phyloP scores from a whole-genome alignment of 805 yeast species.

The Ogataea paraovalis region DNA sequence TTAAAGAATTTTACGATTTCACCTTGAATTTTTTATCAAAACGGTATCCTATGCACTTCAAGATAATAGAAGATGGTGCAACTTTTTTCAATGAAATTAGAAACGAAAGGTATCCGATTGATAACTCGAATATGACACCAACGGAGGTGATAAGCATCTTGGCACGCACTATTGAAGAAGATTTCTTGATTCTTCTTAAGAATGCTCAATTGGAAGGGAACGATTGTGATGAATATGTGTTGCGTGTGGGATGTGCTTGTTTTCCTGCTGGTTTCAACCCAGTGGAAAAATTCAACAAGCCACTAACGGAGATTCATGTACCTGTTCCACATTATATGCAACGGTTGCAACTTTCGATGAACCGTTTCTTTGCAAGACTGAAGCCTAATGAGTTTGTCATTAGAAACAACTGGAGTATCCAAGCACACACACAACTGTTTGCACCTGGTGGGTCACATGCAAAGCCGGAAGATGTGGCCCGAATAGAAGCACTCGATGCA shows the following conservation, averaged over 20 bases:
- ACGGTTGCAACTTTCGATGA: conserved; percentile 59
- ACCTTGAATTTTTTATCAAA: conserved; percentile 32
- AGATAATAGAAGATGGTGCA: conserved; percentile 11
- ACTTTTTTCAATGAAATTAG: conserved; percentile 36
- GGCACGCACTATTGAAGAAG: conserved; percentile 51
- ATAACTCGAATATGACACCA: conserved; percentile 10
- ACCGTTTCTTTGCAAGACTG: conserved; percentile 56
- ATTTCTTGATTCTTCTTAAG: conserved; percentile 50
- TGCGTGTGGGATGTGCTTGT: conserved; percentile 54
- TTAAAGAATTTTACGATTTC: conserved; percentile 47
- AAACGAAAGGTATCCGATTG: conserved; percentile 35
- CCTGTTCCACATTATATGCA: conserved; percentile 69
- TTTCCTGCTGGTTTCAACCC: conserved; percentile 79
- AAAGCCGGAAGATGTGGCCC: conserved; percentile 31
- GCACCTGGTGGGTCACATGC: conserved; percentile 45
- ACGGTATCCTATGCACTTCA: conserved; percentile 54
- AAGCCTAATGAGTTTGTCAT: conserved; percentile 52
- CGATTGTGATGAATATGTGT: conserved; percentile 44
- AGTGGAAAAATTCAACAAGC: conserved; percentile 43
- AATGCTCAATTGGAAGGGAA: conserved; percentile 32
- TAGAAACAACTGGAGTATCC: conserved; percentile 69
- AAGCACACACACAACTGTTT: conserved; percentile 48
- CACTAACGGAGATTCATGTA: conserved; percentile 57
- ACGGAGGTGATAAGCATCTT: conserved; percentile 15
- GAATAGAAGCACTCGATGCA: conserved; percentile 32